phyloP scores from a whole-genome alignment of 306 rosid genomes.

The Casuarina equisetifolia region DNA sequence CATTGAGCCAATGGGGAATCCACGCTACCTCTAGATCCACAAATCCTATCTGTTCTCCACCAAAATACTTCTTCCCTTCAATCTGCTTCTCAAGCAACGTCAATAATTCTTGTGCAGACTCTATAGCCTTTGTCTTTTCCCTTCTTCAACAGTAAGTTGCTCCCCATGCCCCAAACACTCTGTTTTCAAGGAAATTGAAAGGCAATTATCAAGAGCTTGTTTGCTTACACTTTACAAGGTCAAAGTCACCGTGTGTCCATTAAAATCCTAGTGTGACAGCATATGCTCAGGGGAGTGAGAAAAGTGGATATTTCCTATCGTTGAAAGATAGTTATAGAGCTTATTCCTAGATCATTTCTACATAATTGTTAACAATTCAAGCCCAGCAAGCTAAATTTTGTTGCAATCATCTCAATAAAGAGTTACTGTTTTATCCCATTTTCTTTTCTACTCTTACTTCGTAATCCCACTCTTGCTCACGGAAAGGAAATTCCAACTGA shows the following conservation, averaged over 20 bases:
- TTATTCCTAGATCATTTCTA: no score
- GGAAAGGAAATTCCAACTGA: background rate
- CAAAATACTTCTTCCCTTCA: conserved; percentile 51
- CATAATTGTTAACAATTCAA: no score
- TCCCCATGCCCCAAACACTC: conserved; percentile 26
- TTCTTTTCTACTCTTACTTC: no score
- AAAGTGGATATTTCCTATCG: no score
- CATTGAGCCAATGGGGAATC: conserved; percentile 34
- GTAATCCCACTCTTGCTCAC: background rate
- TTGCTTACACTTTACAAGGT: no score
- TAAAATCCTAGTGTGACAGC: background rate
- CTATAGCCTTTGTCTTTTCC: conserved; percentile 45
- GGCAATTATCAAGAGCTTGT: background rate
- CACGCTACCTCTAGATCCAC: conserved; percentile 38
- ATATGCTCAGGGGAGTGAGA: no score
- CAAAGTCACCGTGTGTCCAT: no score
- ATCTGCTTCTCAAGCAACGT: conserved; percentile 45
- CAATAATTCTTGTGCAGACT: conserved; percentile 37
- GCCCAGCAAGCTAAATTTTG: background rate
- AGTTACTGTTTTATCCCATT: no score
- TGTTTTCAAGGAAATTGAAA: conserved; percentile 19
- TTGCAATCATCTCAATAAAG: no score
- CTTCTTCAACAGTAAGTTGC: conserved; percentile 51
- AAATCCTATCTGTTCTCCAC: conserved; percentile 36
- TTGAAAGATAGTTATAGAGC: no score